Base-by-base conservation (phyloP, 2,329 filamentous ascomycete species). In the Dactylellina cionopaga region DNA sequence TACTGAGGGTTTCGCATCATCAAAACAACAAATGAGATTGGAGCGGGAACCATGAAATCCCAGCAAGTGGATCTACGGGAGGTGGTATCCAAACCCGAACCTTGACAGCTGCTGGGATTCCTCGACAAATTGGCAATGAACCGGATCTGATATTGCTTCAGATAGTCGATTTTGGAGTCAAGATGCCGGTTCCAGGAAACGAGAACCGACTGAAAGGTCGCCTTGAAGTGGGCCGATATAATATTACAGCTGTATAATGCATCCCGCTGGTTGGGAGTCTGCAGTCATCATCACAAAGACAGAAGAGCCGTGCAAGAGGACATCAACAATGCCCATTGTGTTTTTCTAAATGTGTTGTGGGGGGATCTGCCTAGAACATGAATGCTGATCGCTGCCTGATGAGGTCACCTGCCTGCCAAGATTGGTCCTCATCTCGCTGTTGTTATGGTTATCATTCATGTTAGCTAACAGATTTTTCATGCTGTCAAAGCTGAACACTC, bases 61-160 rank as follows among this genome's bases (percentile, higher is more conserved):
- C 43, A 41, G 56, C 43, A 24, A 46, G 65, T 58, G 65, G 65
- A 70, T 31, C 66, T 58, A 71, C 66, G 66, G 66, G 62, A 58
- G 17, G 62, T 55, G 56, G 62, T 17, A 58, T 19, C 44, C 39
- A 37, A 49, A 66, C 62, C 62, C 52, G 51, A 66, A 66, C 62
- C 62, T 58, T 66, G 62, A 66, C 62, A 66, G 19, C 49, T 43
- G 43, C 62, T 46, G 62, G 62, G 62, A 66, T 58, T 56, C 62
- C 51, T 58, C 51, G 62, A 51, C 39, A n/a, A 66, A 51, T 19
- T 25, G 43, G 31, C 62, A 46, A 24, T 19, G 35, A 17, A 43
- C 41, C 31, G 17, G 22, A 43, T 25, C 19, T 33, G 43, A 66
- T 66, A 37, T 27, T 43, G 51, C 62, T 58, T 66, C 49, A 65